phyloP scores from a whole-genome alignment of 176 grass and related monocot genomes.

The Guadua angustifolia region DNA sequence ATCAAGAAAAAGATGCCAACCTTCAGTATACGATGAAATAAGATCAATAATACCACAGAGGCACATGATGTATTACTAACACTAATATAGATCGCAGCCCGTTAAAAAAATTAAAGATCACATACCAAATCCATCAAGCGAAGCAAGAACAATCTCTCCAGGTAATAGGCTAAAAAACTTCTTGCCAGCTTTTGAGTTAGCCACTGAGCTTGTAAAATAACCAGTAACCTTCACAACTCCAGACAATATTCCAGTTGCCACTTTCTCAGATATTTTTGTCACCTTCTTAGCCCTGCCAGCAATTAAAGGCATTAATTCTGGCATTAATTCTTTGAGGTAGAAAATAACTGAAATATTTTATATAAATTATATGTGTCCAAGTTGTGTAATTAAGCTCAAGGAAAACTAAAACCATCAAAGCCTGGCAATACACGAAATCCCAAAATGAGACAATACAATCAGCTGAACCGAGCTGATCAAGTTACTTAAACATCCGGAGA shows the following conservation, averaged over 20 bases:
- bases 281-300: constrained; percentile 67
- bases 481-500: neutral
- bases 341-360: neutral
- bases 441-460: neutral
- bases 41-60: neutral
- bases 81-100: neutral
- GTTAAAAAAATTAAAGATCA: neutral
- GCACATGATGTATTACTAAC: neutral
- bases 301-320: neutral
- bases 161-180: constrained; percentile 63
- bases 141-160: constrained; percentile 90
- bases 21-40: neutral
- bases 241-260: constrained; percentile 75
- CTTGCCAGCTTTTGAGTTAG: constrained; percentile 80
- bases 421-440: neutral
- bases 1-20: neutral
- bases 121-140: constrained; percentile 87
- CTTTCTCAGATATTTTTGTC: constrained; percentile 84
- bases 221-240: constrained; percentile 79
- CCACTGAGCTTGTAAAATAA: constrained; percentile 67
- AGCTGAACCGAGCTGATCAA: neutral
- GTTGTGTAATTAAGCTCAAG: neutral
- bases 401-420: neutral
- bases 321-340: neutral
- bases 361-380: neutral